A percentile compares a stretch with the other conserved stretches of the same genome.
These are phyloP conservation scores for Sonneratia caseolaris DNA, from an alignment of 345 rosid genomes.

Conservation along the genomic window DNA sequence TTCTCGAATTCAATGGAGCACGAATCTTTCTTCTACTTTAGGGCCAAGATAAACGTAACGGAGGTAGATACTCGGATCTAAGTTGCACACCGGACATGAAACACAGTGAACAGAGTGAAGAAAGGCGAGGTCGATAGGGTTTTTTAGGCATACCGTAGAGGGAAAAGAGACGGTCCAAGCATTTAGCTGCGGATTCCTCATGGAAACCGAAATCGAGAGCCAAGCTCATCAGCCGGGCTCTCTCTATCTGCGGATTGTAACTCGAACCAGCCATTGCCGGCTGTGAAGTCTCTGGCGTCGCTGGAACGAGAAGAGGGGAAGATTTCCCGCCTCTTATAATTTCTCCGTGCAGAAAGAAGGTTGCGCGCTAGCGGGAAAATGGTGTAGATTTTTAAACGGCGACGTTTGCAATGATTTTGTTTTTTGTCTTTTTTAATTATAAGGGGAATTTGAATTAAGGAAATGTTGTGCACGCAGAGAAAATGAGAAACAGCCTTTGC, in stretches of 20 bases:
- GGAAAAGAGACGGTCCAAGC: slow-evolving; percentile 55
- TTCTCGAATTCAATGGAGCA: neutral
- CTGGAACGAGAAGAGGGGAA: neutral
- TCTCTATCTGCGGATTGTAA: slow-evolving; percentile 47
- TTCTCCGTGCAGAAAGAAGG: neutral
- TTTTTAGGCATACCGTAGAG: slow-evolving; percentile 42
- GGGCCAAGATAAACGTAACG: neutral
- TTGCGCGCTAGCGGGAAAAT: neutral
- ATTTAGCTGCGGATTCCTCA: slow-evolving; percentile 42
- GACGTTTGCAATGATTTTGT: neutral
- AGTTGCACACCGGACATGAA: neutral
- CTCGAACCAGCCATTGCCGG: neutral
- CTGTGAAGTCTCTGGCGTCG: neutral
- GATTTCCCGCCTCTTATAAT: neutral
- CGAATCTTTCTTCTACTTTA: neutral
- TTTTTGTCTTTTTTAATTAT: no score
- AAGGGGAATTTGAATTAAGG: no score
- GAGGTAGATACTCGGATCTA: neutral
- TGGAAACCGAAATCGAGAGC: slow-evolving; percentile 70
- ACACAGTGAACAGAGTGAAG: neutral
- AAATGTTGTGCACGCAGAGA: no score
- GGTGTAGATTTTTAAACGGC: neutral
- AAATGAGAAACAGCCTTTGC: no score
- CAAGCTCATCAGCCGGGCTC: slow-evolving; percentile 52
- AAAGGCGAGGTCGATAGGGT: neutral